Conservation (phyloP, 176 grass and related monocot genomes). For the Hsuehochloa calcarea region DNA sequence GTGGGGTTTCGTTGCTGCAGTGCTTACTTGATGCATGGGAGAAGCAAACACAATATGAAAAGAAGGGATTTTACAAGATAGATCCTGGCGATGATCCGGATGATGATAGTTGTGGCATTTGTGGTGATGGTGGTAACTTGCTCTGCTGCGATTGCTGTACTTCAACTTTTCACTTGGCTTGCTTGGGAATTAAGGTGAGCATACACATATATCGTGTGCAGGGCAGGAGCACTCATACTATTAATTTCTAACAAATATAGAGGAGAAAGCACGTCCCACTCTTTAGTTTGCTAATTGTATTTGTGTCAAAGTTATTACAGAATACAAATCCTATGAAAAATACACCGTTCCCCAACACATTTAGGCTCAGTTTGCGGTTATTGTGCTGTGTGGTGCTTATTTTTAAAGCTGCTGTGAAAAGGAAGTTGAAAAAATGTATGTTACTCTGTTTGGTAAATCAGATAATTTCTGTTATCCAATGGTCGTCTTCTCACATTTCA, state of each 20-base stretch:
- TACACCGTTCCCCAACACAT: not conserved
- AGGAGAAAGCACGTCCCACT: not conserved
- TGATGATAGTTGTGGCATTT: conserved; percentile 87
- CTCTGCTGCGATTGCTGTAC: conserved; percentile 83
- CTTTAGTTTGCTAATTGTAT: not conserved
- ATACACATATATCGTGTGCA: conserved; percentile 19
- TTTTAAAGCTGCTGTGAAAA: not conserved
- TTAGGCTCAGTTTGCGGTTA: not conserved
- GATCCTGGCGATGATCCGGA: conserved; percentile 55
- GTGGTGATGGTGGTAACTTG: conserved; percentile 89
- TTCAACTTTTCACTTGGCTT: conserved; percentile 89
- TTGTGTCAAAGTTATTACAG: not conserved
- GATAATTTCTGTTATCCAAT: not conserved
- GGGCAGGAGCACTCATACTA: not conserved
- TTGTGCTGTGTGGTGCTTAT: not conserved
- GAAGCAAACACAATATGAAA: conserved; percentile 59
- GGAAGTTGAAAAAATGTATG: not conserved
- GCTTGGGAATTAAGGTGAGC: conserved; percentile 80
- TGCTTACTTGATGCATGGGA: conserved; percentile 85
- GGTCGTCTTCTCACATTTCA: not conserved
- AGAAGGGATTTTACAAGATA: conserved; percentile 73
- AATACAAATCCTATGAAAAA: not conserved
- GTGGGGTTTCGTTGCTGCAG: conserved; percentile 57
- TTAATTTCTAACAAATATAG: not conserved
- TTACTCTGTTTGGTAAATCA: not conserved